These are phyloP conservation scores for Coccomyxa sp. DNA, from an alignment of 139 green algal genomes.

Conservation along the genomic window DNA sequence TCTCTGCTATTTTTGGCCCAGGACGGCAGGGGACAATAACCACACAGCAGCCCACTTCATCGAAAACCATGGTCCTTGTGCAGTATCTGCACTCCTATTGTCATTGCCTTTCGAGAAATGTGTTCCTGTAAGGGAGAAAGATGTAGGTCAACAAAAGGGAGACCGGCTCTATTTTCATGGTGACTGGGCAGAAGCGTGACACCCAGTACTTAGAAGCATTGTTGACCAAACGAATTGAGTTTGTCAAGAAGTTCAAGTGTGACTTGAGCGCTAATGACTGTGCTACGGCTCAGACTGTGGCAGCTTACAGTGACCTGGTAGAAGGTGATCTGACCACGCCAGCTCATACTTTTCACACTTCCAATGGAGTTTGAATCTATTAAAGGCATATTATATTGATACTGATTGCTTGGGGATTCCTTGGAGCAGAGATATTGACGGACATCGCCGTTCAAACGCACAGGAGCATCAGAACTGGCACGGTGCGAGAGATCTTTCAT, in stretches of 20 bases:
- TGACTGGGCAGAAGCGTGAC: not conserved
- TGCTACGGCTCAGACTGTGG: not conserved
- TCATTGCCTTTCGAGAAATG: no score
- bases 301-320: not conserved
- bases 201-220: not conserved
- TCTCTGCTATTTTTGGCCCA: no score
- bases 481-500: not conserved
- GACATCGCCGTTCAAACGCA: not conserved
- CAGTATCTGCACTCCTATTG: no score
- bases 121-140: no score
- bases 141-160: no score
- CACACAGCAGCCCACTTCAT: no score
- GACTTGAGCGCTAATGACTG: not conserved
- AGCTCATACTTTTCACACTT: not conserved
- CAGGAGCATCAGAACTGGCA: not conserved
- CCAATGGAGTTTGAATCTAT: not conserved
- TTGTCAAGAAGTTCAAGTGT: not conserved
- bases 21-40: no score
- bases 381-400: not conserved
- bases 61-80: no score
- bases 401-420: not conserved
- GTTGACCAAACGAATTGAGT: not conserved
- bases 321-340: not conserved
- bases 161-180: no score
- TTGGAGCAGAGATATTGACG: not conserved